Base-by-base conservation (phyloP, 2,329 filamentous ascomycete species). In the Ophioceras dolichostomum region DNA sequence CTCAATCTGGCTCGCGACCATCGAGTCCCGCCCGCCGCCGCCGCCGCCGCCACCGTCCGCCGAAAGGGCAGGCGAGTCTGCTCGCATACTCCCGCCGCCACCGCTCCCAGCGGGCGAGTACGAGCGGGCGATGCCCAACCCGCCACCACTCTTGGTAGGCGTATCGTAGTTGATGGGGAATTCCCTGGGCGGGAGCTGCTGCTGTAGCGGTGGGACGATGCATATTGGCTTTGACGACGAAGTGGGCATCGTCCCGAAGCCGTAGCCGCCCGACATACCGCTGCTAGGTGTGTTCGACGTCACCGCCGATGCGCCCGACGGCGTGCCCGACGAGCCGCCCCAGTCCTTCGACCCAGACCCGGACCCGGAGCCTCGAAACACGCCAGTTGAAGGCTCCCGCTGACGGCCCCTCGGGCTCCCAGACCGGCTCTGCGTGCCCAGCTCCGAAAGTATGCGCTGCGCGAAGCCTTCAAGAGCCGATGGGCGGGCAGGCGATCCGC, bases 381-480 rank as follows among this genome's bases (percentile, higher is more conserved):
- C n/a, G n/a, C n/a, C n/a, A n/a, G n/a, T n/a, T n/a, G n/a, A n/a
- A n/a, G n/a, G n/a, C 22, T 26, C 22, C 22, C 22, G 22, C 22
- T 43, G 46, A 19, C 49, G 50, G 22, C 65, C 67, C 14, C 66
- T 61, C 1, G 72, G 68, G 34, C 64, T 74, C 2, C 49, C 55
- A 3, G 67, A 58, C 10, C 69, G 62, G 42, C 58, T 71, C 2
- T 72, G 70, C 1, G 69, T 70, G 31, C 70, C 62, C 10, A 76
- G 49, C 41, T 80, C 76, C 1, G 71, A 72, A 9, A 80, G 58
- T 13, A 80, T 64, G 5, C 75, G 70, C 49, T 79, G 76, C 0
- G 75, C 75, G 27, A 80, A 67, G 0, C 71, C 68, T 45, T 79
- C 76, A 3, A 80, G 56, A 0, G 65, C 68, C 2, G 68, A 73